Percentiles rank a stretch among this genome's conserved stretches.
These are phyloP conservation scores for Aspergillus felis DNA, from an alignment of 2,329 filamentous ascomycete species.

Conservation along the genomic window DNA sequence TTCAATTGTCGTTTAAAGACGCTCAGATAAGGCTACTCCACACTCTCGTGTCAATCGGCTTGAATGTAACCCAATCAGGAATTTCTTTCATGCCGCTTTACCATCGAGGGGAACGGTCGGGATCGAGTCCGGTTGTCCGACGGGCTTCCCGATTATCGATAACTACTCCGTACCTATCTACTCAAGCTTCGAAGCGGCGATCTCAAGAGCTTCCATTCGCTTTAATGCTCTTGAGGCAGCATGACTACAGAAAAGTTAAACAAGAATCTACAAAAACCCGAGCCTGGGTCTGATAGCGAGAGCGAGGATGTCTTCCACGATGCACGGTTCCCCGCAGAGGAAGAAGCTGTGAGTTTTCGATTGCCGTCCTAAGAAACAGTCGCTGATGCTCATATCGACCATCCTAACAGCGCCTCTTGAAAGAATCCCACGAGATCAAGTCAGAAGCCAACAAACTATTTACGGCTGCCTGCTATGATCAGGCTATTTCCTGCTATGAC, in stretches of 20 bases:
- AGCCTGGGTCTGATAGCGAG: slow-evolving; percentile 28
- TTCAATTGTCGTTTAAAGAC: not conserved
- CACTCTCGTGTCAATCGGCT: not conserved
- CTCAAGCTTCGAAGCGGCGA: not conserved
- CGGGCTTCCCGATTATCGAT: not conserved
- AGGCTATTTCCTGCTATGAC: slow-evolving; percentile 79
- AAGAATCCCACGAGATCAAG: slow-evolving; percentile 71
- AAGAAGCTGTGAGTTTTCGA: slow-evolving; percentile 41
- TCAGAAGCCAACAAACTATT: slow-evolving; percentile 77
- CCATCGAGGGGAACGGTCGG: not conserved
- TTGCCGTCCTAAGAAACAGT: not conserved
- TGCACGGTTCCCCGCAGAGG: slow-evolving; percentile 43
- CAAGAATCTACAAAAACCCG: slow-evolving; percentile 3
- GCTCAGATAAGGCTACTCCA: not conserved
- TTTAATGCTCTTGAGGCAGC: slow-evolving; percentile 16
- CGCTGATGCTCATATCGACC: slow-evolving; percentile 7
- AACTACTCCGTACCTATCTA: not conserved
- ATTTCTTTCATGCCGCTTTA: not conserved
- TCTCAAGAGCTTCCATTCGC: not conserved
- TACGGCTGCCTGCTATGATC: slow-evolving; percentile 63
- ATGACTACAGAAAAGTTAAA: slow-evolving; percentile 11
- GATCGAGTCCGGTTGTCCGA: not conserved
- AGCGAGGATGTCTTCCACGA: slow-evolving; percentile 41
- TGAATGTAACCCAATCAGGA: not conserved
- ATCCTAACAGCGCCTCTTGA: slow-evolving; percentile 57